phyloP scores from a whole-genome alignment of 2,329 filamentous ascomycete species.

The Triangularia setosa region DNA sequence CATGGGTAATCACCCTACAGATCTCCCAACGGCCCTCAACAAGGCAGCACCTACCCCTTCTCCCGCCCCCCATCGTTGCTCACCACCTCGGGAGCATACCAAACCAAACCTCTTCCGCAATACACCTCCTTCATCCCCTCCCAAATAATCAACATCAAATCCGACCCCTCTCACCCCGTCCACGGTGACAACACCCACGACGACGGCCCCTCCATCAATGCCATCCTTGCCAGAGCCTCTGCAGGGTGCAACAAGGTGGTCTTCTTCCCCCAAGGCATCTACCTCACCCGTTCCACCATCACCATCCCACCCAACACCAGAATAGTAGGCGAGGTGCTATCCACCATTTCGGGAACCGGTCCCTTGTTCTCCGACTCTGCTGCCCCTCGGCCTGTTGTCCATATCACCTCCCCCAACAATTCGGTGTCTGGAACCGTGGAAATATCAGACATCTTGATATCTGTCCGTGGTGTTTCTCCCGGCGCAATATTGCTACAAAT shows the following conservation, averaged over 20 bases:
- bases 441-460: constrained; percentile 61
- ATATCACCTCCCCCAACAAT: constrained; percentile 44
- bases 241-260: constrained; percentile 39
- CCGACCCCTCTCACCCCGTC: constrained; percentile 32
- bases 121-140: constrained; percentile 33
- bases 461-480: constrained; percentile 55
- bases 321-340: constrained; percentile 54
- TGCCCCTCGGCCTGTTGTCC: constrained; percentile 45
- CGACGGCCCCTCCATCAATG: constrained; percentile 33
- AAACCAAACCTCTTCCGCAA: constrained; percentile 40
- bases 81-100: constrained; percentile 34
- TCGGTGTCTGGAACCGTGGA: constrained; percentile 55
- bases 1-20: no score
- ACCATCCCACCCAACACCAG: constrained; percentile 46
- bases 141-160: constrained; percentile 42
- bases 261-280: constrained; percentile 53
- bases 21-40: constrained; percentile 28
- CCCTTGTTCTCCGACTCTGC: constrained; percentile 40
- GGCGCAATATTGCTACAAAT: constrained; percentile 57
- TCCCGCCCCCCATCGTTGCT: constrained; percentile 31
- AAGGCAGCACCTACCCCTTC: constrained; percentile 29
- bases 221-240: constrained; percentile 30
- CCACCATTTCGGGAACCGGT: constrained; percentile 47
- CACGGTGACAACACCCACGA: constrained; percentile 37
- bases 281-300: constrained; percentile 49